These are phyloP conservation scores for Phytophthora fragariaefolia DNA, from an alignment of 352 stramenopile species.

Conservation along the genomic window DNA sequence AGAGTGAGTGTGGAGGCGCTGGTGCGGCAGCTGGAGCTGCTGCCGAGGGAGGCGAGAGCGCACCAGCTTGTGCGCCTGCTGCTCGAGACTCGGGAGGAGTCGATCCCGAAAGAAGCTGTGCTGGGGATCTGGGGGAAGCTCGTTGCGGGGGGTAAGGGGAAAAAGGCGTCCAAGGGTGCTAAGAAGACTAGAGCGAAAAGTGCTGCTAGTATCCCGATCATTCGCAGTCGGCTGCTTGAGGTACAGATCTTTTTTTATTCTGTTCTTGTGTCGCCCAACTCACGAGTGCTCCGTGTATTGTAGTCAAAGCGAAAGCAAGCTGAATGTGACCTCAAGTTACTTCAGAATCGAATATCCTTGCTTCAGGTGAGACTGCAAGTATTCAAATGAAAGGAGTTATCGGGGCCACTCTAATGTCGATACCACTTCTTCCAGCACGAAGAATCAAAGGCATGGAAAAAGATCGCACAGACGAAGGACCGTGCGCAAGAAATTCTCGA, in stretches of 20 bases:
- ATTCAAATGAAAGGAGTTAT: too few relatives aligned
- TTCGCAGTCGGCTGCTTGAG: slow-evolving; percentile 61
- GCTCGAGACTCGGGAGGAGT: slow-evolving; percentile 57
- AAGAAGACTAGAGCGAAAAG: slow-evolving; percentile 44
- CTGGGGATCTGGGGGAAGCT: slow-evolving; percentile 64
- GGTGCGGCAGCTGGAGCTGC: slow-evolving; percentile 34
- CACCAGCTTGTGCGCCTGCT: slow-evolving; percentile 55
- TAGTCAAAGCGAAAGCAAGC: slow-evolving; percentile 78
- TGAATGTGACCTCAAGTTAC: slow-evolving; percentile 73
- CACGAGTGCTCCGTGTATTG: background rate
- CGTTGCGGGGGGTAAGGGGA: slow-evolving; percentile 13
- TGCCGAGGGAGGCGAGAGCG: slow-evolving; percentile 44
- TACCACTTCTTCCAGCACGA: slow-evolving; percentile 59
- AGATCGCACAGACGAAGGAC: slow-evolving; percentile 81
- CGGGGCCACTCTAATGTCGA: background rate
- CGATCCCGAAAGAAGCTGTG: slow-evolving; percentile 56
- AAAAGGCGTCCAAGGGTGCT: background rate
- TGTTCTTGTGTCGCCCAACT: background rate
- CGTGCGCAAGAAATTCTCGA: slow-evolving; percentile 74
- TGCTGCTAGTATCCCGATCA: slow-evolving; percentile 51
- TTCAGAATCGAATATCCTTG: slow-evolving; percentile 75
- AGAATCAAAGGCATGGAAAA: slow-evolving; percentile 80
- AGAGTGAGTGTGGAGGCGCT: slow-evolving; percentile 51
- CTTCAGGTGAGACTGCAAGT: slow-evolving; percentile 46
- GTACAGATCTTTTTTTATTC: slow-evolving; percentile 12